Evolutionary conservation across 306 rosid genomes (phyloP).

Genomic region (Cucurbita moschata): DNA sequence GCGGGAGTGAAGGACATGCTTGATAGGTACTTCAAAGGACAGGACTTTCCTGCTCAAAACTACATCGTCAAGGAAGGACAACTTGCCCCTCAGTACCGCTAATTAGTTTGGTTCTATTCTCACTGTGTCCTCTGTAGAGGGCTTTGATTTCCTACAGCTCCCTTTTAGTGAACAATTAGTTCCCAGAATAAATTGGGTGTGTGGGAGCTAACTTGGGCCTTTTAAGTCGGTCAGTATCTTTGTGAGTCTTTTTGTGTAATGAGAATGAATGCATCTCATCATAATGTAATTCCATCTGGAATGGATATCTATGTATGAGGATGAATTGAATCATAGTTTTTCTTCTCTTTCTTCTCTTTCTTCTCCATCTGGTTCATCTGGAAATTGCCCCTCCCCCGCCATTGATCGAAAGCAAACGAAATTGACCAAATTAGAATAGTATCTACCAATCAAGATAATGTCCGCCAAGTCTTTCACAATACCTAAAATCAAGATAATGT

Average conservation of each 20-base stretch:
- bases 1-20: conserved; percentile 95
- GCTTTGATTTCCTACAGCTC: neutral
- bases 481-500: too few species aligned
- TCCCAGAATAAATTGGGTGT: neutral
- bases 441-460: too few species aligned
- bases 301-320: neutral
- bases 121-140: neutral
- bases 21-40: conserved; percentile 76
- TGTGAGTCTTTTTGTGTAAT: neutral
- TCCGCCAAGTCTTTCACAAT: too few species aligned
- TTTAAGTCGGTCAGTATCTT: neutral
- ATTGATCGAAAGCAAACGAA: too few species aligned
- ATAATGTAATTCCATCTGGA: neutral
- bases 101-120: conserved; percentile 6
- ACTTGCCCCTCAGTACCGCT: conserved; percentile 78
- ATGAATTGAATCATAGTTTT: neutral
- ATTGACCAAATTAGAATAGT: too few species aligned
- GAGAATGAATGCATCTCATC: neutral
- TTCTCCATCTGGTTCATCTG: neutral
- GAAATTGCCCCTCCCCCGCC: neutral
- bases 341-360: neutral
- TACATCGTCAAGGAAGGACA: conserved; percentile 89
- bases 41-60: conserved; percentile 74
- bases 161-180: neutral
- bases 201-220: neutral